phyloP scores from a whole-genome alignment of 352 stramenopile genomes.

The Pythium chondricola region DNA sequence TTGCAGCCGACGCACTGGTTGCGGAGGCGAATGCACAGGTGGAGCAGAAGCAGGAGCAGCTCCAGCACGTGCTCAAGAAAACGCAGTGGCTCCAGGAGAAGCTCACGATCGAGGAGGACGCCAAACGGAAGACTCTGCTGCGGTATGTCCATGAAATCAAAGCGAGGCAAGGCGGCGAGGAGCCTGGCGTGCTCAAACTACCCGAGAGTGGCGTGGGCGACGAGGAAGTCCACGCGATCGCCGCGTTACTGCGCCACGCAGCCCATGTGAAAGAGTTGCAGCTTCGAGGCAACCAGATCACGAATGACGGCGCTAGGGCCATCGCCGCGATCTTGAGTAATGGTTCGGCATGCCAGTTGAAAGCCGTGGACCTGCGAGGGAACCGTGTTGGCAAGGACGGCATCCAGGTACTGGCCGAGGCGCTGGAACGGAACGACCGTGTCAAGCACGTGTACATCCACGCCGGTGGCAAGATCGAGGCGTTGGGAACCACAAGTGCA shows the following conservation, averaged over 20 bases:
- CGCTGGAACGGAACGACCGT: constrained; percentile 88
- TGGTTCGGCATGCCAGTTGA: constrained; percentile 52
- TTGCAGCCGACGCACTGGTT: constrained; percentile 75
- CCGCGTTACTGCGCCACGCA: constrained; percentile 86
- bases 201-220: constrained; percentile 89
- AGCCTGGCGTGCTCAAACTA: constrained; percentile 57
- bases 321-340: constrained; percentile 89
- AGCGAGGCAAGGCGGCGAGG: constrained; percentile 25
- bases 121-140: constrained; percentile 92
- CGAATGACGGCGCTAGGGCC: constrained; percentile 88
- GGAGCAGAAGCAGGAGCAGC: constrained; percentile 41
- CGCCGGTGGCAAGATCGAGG: constrained; percentile 93
- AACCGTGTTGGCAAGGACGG: constrained; percentile 91
- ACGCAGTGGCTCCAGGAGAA: constrained; percentile 73
- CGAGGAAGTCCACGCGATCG: constrained; percentile 94
- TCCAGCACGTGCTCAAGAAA: constrained; percentile 49
- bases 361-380: constrained; percentile 86
- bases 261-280: constrained; percentile 92
- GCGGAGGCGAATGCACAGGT: constrained; percentile 62
- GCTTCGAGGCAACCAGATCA: constrained; percentile 88
- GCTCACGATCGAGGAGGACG: constrained; percentile 90
- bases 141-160: constrained; percentile 95
- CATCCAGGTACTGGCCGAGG: constrained; percentile 91
- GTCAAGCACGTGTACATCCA: constrained; percentile 96
- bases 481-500: constrained; percentile 63